Base-by-base conservation (phyloP, 331 rosid genomes). In the Rhamnella rubrinervis region DNA sequence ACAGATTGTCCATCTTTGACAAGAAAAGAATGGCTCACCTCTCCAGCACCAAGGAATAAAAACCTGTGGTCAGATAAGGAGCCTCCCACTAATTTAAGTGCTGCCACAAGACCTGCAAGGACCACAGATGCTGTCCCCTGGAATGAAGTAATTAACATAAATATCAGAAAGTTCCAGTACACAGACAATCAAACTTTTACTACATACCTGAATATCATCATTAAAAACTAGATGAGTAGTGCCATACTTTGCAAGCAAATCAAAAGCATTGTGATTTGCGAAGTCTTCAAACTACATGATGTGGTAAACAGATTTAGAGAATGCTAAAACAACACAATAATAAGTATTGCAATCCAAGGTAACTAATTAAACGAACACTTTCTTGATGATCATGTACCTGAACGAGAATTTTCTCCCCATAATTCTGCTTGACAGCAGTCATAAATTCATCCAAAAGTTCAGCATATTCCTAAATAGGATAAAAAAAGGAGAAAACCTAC, bases 71-170 rank as follows among this genome's bases (percentile, higher is more conserved):
- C 96, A 49, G 84, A 68, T 70, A 95, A 86, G 76, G 75, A 66
- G 75, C 97, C 99, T 8, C 90, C 92, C 37, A 89, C 93, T 44
- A 81, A 53, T 28, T 86, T 86, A 69, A 87, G 80, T 65, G 96
- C 87, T 56, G 97, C 68, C 70, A 95, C 61, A 50, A 95, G 84
- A 55, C 99, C 99, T 6, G 97, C 96, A 64, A 91, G 97, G 74
- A 95, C 97, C 63, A 95, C 97, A 2, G 99, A 83, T 17, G 97
- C 97, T 40, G 99, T 95, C 76, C 98, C 98, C 98, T 93, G 89
- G 65, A 82, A 74, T 59, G 61, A 67, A 50, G 65, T 35, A 8
- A 31, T 23, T 6, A 12, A 53, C 64, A 52, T 68, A 25, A 37
- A 59, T 15, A 77, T 80, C 39, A 69, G 62, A 38, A n/a, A 67